phyloP scores from a whole-genome alignment of 192 early-diverging fungal genomes.

The Rhizophagus clarus region DNA sequence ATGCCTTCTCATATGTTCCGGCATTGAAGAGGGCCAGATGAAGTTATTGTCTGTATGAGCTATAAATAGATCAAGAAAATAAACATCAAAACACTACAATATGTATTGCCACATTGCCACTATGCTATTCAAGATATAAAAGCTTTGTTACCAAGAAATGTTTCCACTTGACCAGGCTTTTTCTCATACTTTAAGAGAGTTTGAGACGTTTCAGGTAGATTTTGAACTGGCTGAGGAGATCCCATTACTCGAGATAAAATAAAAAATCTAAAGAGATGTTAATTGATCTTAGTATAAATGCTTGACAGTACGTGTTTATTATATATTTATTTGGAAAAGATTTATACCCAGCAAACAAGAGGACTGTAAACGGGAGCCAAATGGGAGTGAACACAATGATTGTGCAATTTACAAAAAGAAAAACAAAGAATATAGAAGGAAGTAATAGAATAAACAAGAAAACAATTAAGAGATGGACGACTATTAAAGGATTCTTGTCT shows the following conservation, averaged over 20 bases:
- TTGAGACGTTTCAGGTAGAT: neutral
- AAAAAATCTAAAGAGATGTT: neutral
- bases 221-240: neutral
- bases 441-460: neutral
- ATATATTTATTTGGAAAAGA: neutral
- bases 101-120: neutral
- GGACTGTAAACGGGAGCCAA: neutral
- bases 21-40: constrained; percentile 12
- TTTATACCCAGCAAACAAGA: neutral
- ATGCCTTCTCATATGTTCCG: constrained; percentile 2
- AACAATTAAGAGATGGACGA: neutral
- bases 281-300: neutral
- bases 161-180: neutral
- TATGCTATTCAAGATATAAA: neutral
- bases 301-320: neutral
- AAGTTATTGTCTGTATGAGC: neutral
- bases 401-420: neutral
- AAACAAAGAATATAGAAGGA: neutral
- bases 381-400: neutral
- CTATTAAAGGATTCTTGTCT: too few species aligned
- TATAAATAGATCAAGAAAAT: constrained; percentile 5
- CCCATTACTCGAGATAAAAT: too few species aligned
- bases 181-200: neutral
- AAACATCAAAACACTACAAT: constrained; percentile 1
- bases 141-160: neutral